phyloP scores from a whole-genome alignment of 768 basidiomycete species.

The Tephrocybe sp. region DNA sequence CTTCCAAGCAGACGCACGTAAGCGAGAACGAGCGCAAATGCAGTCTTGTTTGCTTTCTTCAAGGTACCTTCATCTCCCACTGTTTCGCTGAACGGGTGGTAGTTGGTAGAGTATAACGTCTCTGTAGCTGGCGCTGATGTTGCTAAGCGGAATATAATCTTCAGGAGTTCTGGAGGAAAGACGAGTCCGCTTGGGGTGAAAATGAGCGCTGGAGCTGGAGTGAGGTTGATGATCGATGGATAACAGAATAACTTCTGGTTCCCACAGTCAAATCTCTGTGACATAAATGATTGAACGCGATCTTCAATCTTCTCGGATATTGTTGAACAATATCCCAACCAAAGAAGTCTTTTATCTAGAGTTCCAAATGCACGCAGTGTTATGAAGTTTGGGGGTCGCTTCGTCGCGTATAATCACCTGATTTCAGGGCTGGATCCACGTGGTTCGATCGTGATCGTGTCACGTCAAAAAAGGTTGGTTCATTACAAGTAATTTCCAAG shows the following conservation, averaged over 20 bases:
- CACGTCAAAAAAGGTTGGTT: conserved; percentile 1
- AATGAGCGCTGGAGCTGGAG: too few species aligned
- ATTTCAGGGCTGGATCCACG: not conserved
- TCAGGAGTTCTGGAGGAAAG: not conserved
- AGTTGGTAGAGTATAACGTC: conserved; percentile 3
- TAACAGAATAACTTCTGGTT: too few species aligned
- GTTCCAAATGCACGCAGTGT: not conserved
- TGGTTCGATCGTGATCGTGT: conserved; percentile 10
- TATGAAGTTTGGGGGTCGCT: not conserved
- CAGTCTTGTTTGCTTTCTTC: not conserved
- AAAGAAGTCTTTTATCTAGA: too few species aligned
- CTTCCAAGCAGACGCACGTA: not conserved
- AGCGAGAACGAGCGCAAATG: not conserved
- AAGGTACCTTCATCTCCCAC: not conserved
- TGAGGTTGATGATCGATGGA: too few species aligned
- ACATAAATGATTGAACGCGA: too few species aligned
- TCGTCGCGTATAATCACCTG: not conserved
- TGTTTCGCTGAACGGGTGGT: conserved; percentile 5
- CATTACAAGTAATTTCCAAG: too few species aligned
- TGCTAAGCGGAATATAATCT: not conserved
- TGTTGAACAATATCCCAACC: too few species aligned
- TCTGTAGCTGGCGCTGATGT: not conserved
- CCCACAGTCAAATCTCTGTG: too few species aligned
- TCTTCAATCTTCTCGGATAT: too few species aligned
- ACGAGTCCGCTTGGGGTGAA: not conserved